Evolutionary conservation across 2,329 filamentous ascomycete genomes (phyloP), one percentile per base, ranked within the genome.

Genomic region (Xylariaceae sp.): DNA sequence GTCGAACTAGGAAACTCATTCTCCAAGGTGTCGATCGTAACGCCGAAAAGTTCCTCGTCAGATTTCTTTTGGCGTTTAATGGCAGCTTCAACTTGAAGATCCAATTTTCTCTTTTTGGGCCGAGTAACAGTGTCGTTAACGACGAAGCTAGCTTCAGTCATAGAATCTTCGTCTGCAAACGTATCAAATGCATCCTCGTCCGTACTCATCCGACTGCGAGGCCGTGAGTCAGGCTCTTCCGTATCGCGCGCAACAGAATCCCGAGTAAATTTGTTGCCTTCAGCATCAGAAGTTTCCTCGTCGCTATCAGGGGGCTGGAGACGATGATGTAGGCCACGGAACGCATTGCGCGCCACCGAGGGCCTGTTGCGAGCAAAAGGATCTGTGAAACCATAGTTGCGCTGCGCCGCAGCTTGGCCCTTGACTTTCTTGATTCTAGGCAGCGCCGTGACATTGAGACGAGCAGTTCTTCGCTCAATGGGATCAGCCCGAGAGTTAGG

Each of bases 281-380:
- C 90, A 58, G 95, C 91, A 56, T 96, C 91, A 0, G 64, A 67
- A 17, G 90, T 95, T 66, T 96, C 89, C n/a, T 87, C 87, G 39
- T 89, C 86, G 55, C 87, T 87, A 54, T 86, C 82, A 63, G 87
- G 81, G 56, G 85, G 81, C 56, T 87, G 80, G 54, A 94, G 75
- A 32, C 85, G 82, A 69, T 95, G 87, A 65, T 96, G 90, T 15
- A 97, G 77, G 6, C 89, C 88, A 46, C 90, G 83, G 66, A 90
- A 83, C 19, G 83, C 80, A 53, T 83, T 84, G 39, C 74, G 73
- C 12, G 70, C 65, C 64, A 77, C 64, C 55, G 80, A 60, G 69
- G 80, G 83, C 66, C 79, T 88, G 55, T 78, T 76, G 54, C 81
- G 78, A 19, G 75, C 89, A 61, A 83, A 84, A 0, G 81, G 79